Percentiles rank a stretch among this genome's conserved stretches.
phyloP scores from a whole-genome alignment of 805 yeast species.

The Metschnikowia dekortorum region DNA sequence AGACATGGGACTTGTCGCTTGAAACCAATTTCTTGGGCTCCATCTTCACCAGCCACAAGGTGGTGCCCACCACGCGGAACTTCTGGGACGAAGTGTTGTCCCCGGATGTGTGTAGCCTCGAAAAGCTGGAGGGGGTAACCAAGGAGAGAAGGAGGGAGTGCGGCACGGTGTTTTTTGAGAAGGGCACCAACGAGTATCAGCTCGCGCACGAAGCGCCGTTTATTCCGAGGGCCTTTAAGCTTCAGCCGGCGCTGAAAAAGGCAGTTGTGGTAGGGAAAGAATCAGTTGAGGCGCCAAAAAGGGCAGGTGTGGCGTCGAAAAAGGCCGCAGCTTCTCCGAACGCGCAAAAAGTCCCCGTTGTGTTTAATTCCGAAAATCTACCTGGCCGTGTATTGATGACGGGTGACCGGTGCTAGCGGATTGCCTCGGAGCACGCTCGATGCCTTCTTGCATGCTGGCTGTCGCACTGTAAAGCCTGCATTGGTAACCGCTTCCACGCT shows the following conservation, averaged over 20 bases:
- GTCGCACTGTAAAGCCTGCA: too few relatives aligned
- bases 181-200: slow-evolving; percentile 1
- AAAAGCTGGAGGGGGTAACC: neutral
- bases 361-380: too few relatives aligned
- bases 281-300: too few relatives aligned
- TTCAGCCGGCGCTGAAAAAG: neutral
- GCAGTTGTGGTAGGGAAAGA: too few relatives aligned
- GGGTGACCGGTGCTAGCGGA: too few relatives aligned
- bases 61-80: neutral
- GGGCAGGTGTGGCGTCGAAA: too few relatives aligned
- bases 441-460: too few relatives aligned
- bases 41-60: neutral
- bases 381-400: too few relatives aligned
- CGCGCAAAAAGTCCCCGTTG: too few relatives aligned
- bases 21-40: slow-evolving; percentile 3
- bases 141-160: neutral
- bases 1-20: neutral
- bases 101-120: neutral
- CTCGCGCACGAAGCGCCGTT: neutral
- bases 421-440: too few relatives aligned
- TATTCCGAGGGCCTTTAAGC: neutral
- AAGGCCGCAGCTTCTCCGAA: too few relatives aligned
- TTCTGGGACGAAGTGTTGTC: slow-evolving; percentile 1
- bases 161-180: neutral
- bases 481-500: too few relatives aligned